A percentile compares a stretch with the other conserved stretches of the same genome.
phyloP scores from a whole-genome alignment of 2,329 filamentous ascomycete genomes.

The Colletotrichum chrysophilum region DNA sequence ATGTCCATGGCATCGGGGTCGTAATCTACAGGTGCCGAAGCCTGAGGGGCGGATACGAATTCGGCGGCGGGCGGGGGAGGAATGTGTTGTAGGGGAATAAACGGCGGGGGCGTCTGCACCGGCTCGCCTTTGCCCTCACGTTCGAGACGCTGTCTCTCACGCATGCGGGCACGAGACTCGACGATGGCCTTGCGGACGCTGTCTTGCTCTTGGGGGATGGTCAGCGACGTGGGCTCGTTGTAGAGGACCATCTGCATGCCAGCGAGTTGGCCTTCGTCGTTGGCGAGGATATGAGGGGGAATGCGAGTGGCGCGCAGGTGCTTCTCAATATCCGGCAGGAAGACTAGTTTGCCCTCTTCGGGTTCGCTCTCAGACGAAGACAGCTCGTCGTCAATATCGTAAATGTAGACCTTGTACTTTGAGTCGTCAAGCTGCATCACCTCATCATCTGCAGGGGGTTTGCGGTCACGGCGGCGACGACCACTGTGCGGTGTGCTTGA shows the following conservation, averaged over 20 bases:
- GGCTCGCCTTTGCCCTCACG: constrained; percentile 17
- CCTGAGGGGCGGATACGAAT: constrained; percentile 8
- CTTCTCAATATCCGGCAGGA: constrained; percentile 86
- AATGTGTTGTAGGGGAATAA: constrained; percentile 3
- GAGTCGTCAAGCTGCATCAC: constrained; percentile 87
- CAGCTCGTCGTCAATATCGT: constrained; percentile 88
- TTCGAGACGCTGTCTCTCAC: constrained; percentile 58
- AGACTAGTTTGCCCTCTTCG: constrained; percentile 69
- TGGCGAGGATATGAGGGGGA: constrained; percentile 67
- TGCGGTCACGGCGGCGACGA: constrained; percentile 20
- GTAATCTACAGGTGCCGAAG: constrained; percentile 25
- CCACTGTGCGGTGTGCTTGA: constrained; percentile 18
- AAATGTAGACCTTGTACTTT: constrained; percentile 87
- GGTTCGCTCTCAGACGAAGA: constrained; percentile 64
- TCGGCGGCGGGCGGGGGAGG: background rate
- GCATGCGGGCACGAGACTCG: constrained; percentile 73
- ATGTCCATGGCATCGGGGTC: constrained; percentile 73
- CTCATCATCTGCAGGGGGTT: constrained; percentile 49
- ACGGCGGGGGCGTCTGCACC: constrained; percentile 20
- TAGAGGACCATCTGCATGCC: constrained; percentile 85
- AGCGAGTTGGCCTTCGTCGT: constrained; percentile 58
- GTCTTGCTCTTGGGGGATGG: constrained; percentile 75
- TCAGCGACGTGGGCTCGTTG: constrained; percentile 76
- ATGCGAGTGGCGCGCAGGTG: constrained; percentile 76
- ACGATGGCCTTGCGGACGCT: constrained; percentile 83